Conservation (phyloP, 169 alveolate genomes). For the Plasmodium coatneyi region DNA sequence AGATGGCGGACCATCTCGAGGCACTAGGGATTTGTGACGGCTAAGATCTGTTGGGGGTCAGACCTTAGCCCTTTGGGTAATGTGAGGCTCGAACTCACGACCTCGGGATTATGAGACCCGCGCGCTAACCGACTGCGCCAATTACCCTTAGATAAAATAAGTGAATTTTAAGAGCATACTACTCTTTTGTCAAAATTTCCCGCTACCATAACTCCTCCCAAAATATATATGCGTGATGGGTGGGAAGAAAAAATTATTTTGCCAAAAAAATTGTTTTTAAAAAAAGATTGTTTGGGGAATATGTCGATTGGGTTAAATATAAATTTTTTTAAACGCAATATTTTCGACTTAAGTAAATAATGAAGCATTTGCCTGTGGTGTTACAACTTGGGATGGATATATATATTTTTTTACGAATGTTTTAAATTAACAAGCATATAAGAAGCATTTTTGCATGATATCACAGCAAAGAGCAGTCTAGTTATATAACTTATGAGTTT, state of each 20-base stretch:
- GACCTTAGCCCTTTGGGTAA: slow-evolving; percentile 77
- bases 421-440: neutral
- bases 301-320: neutral
- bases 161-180: neutral
- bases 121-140: slow-evolving; percentile 96
- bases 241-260: neutral
- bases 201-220: neutral
- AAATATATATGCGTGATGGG: neutral
- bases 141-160: slow-evolving; percentile 76
- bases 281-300: neutral
- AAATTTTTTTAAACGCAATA: neutral
- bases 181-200: neutral
- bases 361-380: neutral
- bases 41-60: neutral
- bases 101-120: slow-evolving; percentile 95
- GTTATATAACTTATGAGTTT: neutral
- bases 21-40: neutral
- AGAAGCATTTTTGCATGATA: neutral
- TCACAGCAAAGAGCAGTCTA: neutral
- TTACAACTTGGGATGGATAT: neutral
- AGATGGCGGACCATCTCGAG: neutral
- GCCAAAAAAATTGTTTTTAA: neutral
- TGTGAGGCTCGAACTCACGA: slow-evolving; percentile 95
- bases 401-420: too few species aligned
- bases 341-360: neutral